Base-by-base conservation (phyloP, 352 stramenopile species). In the Pythium diclinum region DNA sequence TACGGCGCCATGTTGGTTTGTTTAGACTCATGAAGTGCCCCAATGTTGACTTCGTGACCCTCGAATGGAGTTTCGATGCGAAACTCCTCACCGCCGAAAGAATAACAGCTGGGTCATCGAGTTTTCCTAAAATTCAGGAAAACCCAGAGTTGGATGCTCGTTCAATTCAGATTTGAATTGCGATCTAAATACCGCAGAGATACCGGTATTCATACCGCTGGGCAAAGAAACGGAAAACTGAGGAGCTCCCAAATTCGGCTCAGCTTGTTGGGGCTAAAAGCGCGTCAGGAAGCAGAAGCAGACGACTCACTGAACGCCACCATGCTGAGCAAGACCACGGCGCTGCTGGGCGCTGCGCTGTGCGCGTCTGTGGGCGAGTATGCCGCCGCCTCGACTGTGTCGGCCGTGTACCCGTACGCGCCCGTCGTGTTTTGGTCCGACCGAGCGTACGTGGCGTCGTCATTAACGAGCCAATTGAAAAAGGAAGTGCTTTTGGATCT, bases 391-490 rank as follows among this genome's bases (percentile, higher is more conserved):
- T 48, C 54, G 6, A 64, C 63, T 30, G 58, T 69, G 30, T 40
- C 63, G 17, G 76, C 63, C 28, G 58, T 85, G 40, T 77, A 78
- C 58, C 72, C 75, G 14, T 78, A 91, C 40, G 74, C 86, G 14
- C 83, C 83, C 34, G 67, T 89, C 8, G 48, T 90, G 11, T 66
- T 92, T 61, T 92, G 83, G 83, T 92, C 83, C 6, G 44, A 85
- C 54, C 75, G 72, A 58, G 61, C 79, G 83, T 92, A 67, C 63
- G 82, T 89, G 40, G 19, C 3, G 40, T 32, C 17, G 30, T n/a
- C 33, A 14, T n/a, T 44, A 14, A n/a, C 16, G 34, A 56, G 42
- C 10, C 3, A 51, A 14, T 54, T 1, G 9, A 23, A 56, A 36
- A 5, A 34, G 34, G 28, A 11, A 16, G 32, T 17, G 36, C 3